Conservation (phyloP, 2,329 filamentous ascomycete species). For the Nothopassalora personata region DNA sequence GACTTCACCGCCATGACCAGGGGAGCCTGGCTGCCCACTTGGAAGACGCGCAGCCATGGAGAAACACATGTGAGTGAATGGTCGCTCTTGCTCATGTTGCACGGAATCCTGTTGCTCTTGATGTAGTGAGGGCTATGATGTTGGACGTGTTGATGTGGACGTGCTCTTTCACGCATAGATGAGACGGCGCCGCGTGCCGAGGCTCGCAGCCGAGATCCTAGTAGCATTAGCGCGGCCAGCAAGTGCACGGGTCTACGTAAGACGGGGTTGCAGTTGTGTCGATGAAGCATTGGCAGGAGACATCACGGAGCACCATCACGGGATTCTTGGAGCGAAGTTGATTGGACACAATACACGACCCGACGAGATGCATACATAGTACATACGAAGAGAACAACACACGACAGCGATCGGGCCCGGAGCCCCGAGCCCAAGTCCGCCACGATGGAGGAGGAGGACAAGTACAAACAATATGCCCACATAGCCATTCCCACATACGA, state of each 20-base stretch:
- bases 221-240: neutral
- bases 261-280: neutral
- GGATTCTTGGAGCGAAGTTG: neutral
- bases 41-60: neutral
- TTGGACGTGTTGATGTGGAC: neutral
- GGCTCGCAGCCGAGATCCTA: neutral
- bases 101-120: no score
- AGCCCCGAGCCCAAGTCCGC: neutral
- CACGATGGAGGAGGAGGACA: constrained; percentile 18
- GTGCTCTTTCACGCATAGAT: neutral
- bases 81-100: neutral
- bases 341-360: neutral
- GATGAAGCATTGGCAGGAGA: neutral
- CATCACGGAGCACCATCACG: neutral
- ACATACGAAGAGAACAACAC: neutral
- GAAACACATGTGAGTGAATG: neutral
- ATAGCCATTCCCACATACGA: constrained; percentile 77
- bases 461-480: constrained; percentile 23
- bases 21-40: neutral
- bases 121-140: no score
- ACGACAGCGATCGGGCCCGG: neutral
- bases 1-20: neutral
- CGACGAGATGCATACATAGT: neutral
- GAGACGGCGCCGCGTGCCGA: neutral
- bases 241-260: neutral